Conservation (phyloP, 306 rosid species). For the apple (Malus domestica) region ASM211411v1 NC_041798.1:3108501-3109000, state of each 20-base stretch:
- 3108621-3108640: background rate
- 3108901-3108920: background rate
- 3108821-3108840: too few species aligned
- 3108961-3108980: background rate
- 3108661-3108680: too few species aligned
- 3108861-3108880: background rate
- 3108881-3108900: background rate
- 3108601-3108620: background rate
- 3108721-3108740: background rate
- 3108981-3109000: constrained; percentile 15
- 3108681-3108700: background rate
- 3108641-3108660: background rate
- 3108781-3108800: too few species aligned
- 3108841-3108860: too few species aligned
- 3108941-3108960: background rate
- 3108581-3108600: too few species aligned
- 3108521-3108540: too few species aligned
- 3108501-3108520: too few species aligned
- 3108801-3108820: background rate
- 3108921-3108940: background rate
- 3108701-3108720: background rate
- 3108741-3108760: background rate
- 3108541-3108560: too few species aligned
- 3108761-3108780: background rate
- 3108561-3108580: too few species aligned